A percentile compares a stretch with the other conserved stretches of the same genome.
Evolutionary conservation across 306 rosid species (phyloP).

Genomic region (Quercus ilex): DNA sequence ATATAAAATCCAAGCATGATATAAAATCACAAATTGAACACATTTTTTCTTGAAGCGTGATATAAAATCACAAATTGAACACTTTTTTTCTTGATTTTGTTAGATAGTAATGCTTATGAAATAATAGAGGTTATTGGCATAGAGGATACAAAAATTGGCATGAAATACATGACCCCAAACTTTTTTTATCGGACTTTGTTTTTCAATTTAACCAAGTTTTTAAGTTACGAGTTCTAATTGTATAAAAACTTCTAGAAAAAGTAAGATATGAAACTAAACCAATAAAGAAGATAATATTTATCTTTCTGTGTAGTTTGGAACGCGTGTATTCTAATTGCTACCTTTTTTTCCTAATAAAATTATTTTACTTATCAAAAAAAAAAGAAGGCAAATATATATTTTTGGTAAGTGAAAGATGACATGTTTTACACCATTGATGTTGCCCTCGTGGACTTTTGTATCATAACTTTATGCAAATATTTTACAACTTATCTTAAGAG

Average conservation of each 20-base stretch:
- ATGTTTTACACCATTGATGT: too few relatives aligned
- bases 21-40: too few relatives aligned
- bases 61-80: too few relatives aligned
- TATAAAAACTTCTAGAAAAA: not conserved
- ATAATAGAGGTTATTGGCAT: not conserved
- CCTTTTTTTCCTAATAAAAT: too few relatives aligned
- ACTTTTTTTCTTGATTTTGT: not conserved
- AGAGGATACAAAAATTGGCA: not conserved
- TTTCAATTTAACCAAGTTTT: not conserved
- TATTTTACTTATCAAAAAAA: too few relatives aligned
- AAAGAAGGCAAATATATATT: too few relatives aligned
- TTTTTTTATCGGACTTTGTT: not conserved
- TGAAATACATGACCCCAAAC: not conserved
- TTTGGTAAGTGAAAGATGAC: too few relatives aligned
- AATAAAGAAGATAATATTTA: not conserved
- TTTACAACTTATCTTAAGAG: too few relatives aligned
- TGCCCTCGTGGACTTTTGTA: too few relatives aligned
- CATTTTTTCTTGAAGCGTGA: too few relatives aligned
- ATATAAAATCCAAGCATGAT: too few relatives aligned
- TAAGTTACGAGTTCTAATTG: not conserved
- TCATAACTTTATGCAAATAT: too few relatives aligned
- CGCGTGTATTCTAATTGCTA: not conserved
- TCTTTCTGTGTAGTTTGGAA: not conserved
- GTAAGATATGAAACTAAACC: not conserved
- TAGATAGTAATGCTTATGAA: not conserved